phyloP scores from a whole-genome alignment of 371 early-diverging fungal genomes.

The Saksenaea oblongispora region DNA sequence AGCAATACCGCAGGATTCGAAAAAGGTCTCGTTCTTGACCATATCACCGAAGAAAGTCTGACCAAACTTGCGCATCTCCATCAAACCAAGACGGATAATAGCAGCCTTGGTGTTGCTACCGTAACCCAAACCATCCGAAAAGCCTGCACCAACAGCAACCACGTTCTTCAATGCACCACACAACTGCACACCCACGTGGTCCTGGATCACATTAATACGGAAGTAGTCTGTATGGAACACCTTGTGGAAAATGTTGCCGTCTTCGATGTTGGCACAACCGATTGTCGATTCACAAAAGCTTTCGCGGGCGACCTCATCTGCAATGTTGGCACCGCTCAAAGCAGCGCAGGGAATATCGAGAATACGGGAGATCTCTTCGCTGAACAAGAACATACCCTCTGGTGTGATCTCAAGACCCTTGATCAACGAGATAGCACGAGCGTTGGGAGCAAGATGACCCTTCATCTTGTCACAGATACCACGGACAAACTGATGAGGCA shows the following conservation, averaged over 20 bases:
- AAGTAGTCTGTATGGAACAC: conserved; percentile 91
- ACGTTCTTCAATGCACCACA: conserved; percentile 99
- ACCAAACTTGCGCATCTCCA: conserved; percentile 96
- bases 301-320: conserved; percentile 93
- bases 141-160: conserved; percentile 97
- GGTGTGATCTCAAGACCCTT: conserved; percentile 86
- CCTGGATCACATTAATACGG: conserved; percentile 80
- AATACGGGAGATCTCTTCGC: conserved; percentile 81
- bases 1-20: conserved; percentile 95
- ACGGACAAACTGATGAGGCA: conserved; percentile 97
- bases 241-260: conserved; percentile 76
- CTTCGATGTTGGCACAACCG: conserved; percentile 69
- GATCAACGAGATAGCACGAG: conserved; percentile 91
- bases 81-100: conserved; percentile 93
- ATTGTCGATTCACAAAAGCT: conserved; percentile 96
- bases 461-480: conserved; percentile 78
- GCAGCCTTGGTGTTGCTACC: conserved; percentile 98
- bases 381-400: conserved; percentile 77
- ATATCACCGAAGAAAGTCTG: conserved; percentile 74
- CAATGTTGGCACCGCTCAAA: conserved; percentile 99
- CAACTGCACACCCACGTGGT: conserved; percentile 93
- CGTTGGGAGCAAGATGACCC: conserved; percentile 67
- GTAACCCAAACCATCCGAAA: conserved; percentile 87
- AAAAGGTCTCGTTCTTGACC: conserved; percentile 87
- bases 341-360: conserved; percentile 81